Base-by-base conservation (phyloP, 1,139 yeast species). In the Scheffersomyces quercinus region DNA sequence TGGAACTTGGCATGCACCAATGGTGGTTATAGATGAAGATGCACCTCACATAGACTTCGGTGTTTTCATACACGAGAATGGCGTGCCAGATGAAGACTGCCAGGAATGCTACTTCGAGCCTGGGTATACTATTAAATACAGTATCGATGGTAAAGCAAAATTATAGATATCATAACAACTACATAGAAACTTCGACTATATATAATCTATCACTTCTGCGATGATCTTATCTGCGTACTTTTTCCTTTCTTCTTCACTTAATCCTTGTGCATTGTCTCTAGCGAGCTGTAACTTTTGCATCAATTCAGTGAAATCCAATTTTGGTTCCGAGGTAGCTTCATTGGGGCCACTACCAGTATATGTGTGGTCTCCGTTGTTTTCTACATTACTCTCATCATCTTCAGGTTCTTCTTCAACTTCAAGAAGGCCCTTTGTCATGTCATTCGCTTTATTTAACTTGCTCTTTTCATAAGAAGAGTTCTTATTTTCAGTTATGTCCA, bases 31-130 rank as follows among this genome's bases (percentile, higher is more conserved):
- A 26, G 81, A 76, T 42, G 77, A 77, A 35, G 58, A 63, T 8
- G 73, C 76, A 9, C 68, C 79, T 1, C 62, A 71, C 45, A 64
- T 88, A 26, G 96, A 90, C 56, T 91, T 90, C 68, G 91, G 89
- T 3, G 97, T 91, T 12, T 70, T 89, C 43, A 85, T 88, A 39
- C 87, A 86, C 56, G 97, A 90, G 56, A 86, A 86, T 53, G 93
- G 89, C 1, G 82, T 85, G 0, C 75, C 84, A 0, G 82, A 81
- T 9, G 95, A 88, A 54, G 96, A 90, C 58, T 85, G 93, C 57
- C 85, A 88, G 59, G 97, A 91, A 58, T 81, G 85, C 43, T 78
- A 81, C 54, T 80, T 84, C 50, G 77, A 79, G 26, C 90, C 90
- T 0, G 85, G 87, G 0, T 72, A 71, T 54, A 48, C 58, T 6